Conservation (phyloP, 306 rosid genomes). For the Crataegus laevigata region DNA sequence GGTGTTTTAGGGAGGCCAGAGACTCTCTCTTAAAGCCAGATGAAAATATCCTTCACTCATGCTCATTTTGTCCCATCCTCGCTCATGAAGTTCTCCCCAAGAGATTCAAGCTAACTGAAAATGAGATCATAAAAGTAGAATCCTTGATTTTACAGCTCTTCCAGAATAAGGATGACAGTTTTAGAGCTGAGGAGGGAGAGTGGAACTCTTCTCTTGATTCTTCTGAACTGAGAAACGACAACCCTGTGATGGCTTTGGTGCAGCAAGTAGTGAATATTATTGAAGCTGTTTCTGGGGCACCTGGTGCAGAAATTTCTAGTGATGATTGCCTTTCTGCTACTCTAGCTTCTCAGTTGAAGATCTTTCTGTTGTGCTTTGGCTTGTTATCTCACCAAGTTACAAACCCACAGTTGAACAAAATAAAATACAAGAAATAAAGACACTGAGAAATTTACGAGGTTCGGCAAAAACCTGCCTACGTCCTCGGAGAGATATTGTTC, state of each 20-base stretch:
- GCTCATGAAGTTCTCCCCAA: conserved; percentile 55
- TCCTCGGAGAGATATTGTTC: no score
- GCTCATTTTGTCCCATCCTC: conserved; percentile 59
- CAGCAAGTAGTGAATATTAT: conserved; percentile 56
- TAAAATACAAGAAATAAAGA: no score
- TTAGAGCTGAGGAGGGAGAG: conserved; percentile 39
- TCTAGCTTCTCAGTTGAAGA: conserved; percentile 64
- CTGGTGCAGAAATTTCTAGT: conserved; percentile 65
- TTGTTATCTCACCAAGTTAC: no score
- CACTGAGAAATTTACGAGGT: no score
- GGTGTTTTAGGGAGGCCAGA: conserved; percentile 87
- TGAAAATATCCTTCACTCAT: conserved; percentile 43
- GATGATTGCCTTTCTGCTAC: conserved; percentile 57
- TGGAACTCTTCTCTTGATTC: conserved; percentile 34
- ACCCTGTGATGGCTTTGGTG: conserved; percentile 34
- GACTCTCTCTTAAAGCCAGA: conserved; percentile 44
- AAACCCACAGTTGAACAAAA: no score
- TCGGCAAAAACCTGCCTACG: no score
- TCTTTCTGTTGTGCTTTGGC: no score
- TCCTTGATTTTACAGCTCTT: conserved; percentile 42
- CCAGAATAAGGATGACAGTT: conserved; percentile 37
- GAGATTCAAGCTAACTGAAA: conserved; percentile 66
- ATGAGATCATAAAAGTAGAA: conserved; percentile 53
- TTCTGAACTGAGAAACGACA: conserved; percentile 30
- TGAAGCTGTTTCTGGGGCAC: conserved; percentile 69